Conservation (phyloP, 768 basidiomycete genomes). For the Boletus huronensis region DNA sequence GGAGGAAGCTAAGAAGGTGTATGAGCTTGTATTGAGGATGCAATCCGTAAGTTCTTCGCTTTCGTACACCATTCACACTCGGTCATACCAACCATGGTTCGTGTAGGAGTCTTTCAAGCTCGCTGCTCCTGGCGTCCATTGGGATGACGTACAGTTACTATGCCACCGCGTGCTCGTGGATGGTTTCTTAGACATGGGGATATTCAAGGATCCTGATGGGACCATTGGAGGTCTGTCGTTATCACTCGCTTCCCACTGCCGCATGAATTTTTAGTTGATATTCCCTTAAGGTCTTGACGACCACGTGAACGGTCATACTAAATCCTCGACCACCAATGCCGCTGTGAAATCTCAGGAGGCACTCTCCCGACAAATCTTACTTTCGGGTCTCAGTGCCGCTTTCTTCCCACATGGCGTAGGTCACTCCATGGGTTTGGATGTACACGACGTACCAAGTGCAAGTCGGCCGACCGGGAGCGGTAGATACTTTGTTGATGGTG, state of each 20-base stretch:
- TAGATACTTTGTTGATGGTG: conserved; percentile 67
- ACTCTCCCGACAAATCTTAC: conserved; percentile 53
- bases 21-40: conserved; percentile 87
- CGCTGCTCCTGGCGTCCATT: conserved; percentile 76
- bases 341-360: conserved; percentile 11
- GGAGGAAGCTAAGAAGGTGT: conserved; percentile 74
- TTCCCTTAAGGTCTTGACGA: background rate
- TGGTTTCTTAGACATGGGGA: conserved; percentile 79
- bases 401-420: conserved; percentile 96
- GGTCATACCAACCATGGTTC: background rate
- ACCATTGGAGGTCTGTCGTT: conserved; percentile 6
- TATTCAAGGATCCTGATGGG: conserved; percentile 70
- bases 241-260: background rate
- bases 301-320: background rate
- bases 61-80: background rate
- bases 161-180: conserved; percentile 81
- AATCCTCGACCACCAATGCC: background rate
- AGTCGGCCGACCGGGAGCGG: conserved; percentile 64
- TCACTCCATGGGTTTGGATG: conserved; percentile 90
- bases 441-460: conserved; percentile 87
- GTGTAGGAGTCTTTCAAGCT: conserved; percentile 66
- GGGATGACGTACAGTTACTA: conserved; percentile 83
- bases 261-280: background rate
- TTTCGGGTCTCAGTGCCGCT: conserved; percentile 71
- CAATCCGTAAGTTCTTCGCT: conserved; percentile 55